Conservation (phyloP, 2,329 filamentous ascomycete species). For the Xylariaceae sp. region DNA sequence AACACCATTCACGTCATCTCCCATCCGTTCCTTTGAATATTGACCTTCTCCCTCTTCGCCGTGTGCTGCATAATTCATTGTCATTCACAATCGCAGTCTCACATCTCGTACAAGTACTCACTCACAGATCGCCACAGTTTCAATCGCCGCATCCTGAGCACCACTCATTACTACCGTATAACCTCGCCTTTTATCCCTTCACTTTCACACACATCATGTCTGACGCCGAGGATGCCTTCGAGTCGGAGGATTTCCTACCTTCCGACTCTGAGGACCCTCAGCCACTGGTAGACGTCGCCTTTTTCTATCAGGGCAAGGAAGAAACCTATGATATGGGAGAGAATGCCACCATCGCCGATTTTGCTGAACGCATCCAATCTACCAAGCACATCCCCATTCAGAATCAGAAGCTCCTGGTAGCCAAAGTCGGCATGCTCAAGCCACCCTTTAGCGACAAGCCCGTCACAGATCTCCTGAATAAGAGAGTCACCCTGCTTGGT, state of each 20-base stretch:
- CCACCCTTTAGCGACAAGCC: constrained; percentile 58
- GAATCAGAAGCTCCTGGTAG: constrained; percentile 68
- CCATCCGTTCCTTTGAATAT: too few relatives aligned
- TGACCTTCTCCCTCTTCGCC: too few relatives aligned
- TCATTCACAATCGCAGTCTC: too few relatives aligned
- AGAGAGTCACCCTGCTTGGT: constrained; percentile 66
- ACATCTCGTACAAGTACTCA: too few relatives aligned
- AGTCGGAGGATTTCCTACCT: too few relatives aligned
- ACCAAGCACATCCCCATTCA: constrained; percentile 56
- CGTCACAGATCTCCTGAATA: constrained; percentile 48
- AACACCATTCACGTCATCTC: too few relatives aligned
- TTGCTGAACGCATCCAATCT: constrained; percentile 57
- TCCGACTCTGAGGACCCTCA: background rate
- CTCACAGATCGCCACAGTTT: too few relatives aligned
- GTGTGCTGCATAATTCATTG: too few relatives aligned
- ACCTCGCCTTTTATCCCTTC: background rate
- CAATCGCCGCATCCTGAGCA: too few relatives aligned
- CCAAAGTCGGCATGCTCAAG: constrained; percentile 64
- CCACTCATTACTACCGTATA: too few relatives aligned
- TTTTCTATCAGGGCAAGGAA: constrained; percentile 46
- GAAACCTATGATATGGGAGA: constrained; percentile 44
- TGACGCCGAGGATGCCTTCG: background rate
- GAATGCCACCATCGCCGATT: constrained; percentile 52
- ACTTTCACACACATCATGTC: constrained; percentile 14
- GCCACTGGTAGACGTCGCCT: constrained; percentile 38